phyloP scores from a whole-genome alignment of 306 rosid genomes.

The Argentina anserina region DNA sequence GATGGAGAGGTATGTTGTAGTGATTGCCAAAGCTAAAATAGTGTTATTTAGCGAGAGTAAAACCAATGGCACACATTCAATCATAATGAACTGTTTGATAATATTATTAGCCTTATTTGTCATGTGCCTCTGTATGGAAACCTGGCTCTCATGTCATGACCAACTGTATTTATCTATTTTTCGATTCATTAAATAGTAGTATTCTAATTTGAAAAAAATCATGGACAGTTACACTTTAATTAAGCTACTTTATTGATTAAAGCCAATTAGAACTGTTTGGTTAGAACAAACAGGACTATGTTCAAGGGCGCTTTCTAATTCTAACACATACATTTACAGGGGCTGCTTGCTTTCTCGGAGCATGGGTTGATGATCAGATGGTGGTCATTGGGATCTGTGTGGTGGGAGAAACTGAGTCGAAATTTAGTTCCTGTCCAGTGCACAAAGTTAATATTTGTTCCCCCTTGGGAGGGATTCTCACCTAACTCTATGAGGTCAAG shows the following conservation, averaged over 20 bases:
- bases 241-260: neutral
- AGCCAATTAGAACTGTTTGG: neutral
- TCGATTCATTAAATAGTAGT: neutral
- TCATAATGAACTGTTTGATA: neutral
- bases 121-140: neutral
- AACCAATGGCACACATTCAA: neutral
- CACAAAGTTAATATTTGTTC: constrained; percentile 87
- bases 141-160: neutral
- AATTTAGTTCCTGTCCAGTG: constrained; percentile 84
- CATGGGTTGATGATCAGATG: constrained; percentile 93
- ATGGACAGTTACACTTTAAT: neutral
- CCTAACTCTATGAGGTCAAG: constrained; percentile 93
- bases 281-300: constrained; percentile 2
- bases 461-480: constrained; percentile 99
- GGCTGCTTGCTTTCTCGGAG: constrained; percentile 92
- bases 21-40: neutral
- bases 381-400: constrained; percentile 97
- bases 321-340: constrained; percentile 46
- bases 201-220: neutral
- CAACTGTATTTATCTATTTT: neutral
- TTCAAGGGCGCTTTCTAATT: neutral
- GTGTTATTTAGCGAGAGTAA: neutral
- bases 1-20: constrained; percentile 83
- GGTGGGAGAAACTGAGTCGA: constrained; percentile 97
- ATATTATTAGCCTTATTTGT: neutral